A percentile compares a stretch with the other conserved stretches of the same genome.
Conservation (phyloP, 2,329 filamentous ascomycete genomes). For the Furcasterigmium furcatum region DNA sequence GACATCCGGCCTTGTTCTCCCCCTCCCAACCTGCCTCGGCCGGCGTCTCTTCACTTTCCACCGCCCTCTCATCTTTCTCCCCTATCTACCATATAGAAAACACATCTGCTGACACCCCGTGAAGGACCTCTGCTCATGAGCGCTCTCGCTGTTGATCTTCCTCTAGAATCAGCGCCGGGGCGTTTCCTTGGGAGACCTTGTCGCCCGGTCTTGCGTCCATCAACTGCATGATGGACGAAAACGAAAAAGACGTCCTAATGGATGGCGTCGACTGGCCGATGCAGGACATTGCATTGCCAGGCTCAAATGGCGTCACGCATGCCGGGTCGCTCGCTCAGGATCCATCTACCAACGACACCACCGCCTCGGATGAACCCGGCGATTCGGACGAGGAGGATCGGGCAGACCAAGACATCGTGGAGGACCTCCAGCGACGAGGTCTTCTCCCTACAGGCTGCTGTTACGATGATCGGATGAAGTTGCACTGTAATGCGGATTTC, state of each 20-base stretch:
- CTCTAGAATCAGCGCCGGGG: no score
- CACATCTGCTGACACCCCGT: no score
- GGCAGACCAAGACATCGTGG: conserved; percentile 32
- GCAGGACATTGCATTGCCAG: conserved; percentile 29
- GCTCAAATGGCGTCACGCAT: conserved; percentile 27
- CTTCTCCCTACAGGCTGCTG: conserved; percentile 72
- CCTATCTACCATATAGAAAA: no score
- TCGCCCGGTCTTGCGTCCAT: no score
- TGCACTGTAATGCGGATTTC: conserved; percentile 83
- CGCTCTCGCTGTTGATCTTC: no score
- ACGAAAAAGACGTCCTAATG: conserved; percentile 24
- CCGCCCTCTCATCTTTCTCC: no score
- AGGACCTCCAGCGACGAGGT: conserved; percentile 37
- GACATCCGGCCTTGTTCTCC: no score
- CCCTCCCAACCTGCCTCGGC: no score
- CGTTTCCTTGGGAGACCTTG: no score
- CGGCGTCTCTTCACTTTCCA: no score
- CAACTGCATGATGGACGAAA: conserved; percentile 1
- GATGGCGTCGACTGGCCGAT: conserved; percentile 41
- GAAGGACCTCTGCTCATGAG: no score
- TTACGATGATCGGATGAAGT: conserved; percentile 94
- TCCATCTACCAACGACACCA: conserved; percentile 11
- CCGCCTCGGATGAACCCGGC: conserved; percentile 26
- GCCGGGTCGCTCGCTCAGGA: conserved; percentile 1
- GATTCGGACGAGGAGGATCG: conserved; percentile 21